A percentile compares a stretch with the other conserved stretches of the same genome.
These are phyloP conservation scores for Fraxinus albicans DNA, from an alignment of 305 asterid species.

Conservation along the genomic window DNA sequence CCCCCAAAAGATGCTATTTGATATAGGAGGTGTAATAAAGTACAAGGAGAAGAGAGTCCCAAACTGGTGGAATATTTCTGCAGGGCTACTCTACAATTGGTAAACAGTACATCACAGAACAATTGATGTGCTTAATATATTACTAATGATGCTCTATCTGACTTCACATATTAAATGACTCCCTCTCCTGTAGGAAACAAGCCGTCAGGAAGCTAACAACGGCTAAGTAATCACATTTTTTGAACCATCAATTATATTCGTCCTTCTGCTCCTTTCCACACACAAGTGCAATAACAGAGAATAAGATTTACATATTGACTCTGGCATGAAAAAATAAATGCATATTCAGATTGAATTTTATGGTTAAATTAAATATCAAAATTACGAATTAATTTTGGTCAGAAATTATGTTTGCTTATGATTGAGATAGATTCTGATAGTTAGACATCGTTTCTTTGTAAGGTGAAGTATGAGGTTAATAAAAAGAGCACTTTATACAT, in stretches of 20 bases:
- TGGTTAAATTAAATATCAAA: background rate
- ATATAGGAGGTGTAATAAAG: background rate
- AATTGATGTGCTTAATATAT: background rate
- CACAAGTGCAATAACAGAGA: background rate
- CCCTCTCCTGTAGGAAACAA: background rate
- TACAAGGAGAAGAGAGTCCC: background rate
- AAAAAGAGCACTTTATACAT: background rate
- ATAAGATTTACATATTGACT: background rate
- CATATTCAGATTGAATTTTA: background rate
- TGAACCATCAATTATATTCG: background rate
- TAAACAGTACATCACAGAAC: background rate
- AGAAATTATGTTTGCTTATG: background rate
- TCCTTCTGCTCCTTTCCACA: background rate
- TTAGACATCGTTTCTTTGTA: background rate
- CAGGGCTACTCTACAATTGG: background rate
- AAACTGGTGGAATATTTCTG: background rate
- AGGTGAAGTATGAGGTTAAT: background rate
- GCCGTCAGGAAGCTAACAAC: background rate
- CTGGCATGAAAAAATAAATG: background rate
- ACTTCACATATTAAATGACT: background rate
- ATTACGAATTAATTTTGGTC: background rate
- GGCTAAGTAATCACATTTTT: background rate
- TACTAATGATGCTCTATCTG: background rate
- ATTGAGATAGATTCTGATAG: background rate
- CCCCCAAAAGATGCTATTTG: background rate